phyloP scores from a whole-genome alignment of 2,329 filamentous ascomycete genomes.

The Colletotrichum karsti region DNA sequence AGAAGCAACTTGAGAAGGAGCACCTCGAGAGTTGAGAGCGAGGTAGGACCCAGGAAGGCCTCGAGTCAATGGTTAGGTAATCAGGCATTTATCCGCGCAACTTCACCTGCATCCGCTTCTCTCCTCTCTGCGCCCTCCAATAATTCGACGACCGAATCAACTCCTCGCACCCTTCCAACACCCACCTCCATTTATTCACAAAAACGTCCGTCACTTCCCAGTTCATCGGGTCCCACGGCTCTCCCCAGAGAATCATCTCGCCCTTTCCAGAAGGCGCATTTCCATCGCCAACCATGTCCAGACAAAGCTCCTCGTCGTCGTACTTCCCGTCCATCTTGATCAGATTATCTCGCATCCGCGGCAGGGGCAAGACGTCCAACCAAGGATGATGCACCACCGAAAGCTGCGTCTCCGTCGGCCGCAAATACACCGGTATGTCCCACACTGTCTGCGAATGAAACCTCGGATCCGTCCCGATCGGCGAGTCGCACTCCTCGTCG shows the following conservation, averaged over 20 bases:
- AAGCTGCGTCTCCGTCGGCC: constrained; percentile 40
- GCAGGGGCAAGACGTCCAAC: constrained; percentile 45
- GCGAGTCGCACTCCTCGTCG: constrained; percentile 28
- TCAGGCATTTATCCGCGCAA: background rate
- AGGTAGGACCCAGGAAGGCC: no score
- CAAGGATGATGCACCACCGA: constrained; percentile 42
- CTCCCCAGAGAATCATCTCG: constrained; percentile 57
- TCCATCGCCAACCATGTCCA: constrained; percentile 4
- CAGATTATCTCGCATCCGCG: constrained; percentile 43
- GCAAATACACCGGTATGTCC: background rate
- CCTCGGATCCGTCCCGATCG: constrained; percentile 14
- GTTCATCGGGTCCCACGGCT: constrained; percentile 48
- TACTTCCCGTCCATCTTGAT: constrained; percentile 26
- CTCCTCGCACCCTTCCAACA: constrained; percentile 46
- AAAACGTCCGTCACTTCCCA: constrained; percentile 59
- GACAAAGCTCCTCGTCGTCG: constrained; percentile 31
- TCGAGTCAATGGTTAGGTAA: no score
- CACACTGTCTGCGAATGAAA: background rate
- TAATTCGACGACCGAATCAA: constrained; percentile 45
- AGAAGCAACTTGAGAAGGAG: no score
- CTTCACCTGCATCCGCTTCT: constrained; percentile 3
- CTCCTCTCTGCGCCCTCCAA: constrained; percentile 36
- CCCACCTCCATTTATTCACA: constrained; percentile 51
- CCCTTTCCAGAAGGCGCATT: constrained; percentile 28
- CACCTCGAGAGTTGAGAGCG: no score